Base-by-base conservation (phyloP, 495 filamentous ascomycete species). In the Tuber umbilicatum region DNA sequence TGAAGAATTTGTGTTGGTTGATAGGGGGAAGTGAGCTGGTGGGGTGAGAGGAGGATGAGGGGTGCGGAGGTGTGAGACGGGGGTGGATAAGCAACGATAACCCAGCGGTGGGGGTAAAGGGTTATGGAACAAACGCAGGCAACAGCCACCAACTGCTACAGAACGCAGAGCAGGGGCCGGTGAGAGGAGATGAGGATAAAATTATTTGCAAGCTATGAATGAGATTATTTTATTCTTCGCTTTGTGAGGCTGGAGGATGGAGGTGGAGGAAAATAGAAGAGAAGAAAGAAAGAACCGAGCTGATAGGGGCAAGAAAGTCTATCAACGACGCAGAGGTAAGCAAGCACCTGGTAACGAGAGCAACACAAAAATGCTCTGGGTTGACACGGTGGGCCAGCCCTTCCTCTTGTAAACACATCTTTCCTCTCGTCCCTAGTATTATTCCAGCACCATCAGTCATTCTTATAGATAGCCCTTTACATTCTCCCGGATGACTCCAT, bases 61-160 rank as follows among this genome's bases (percentile, higher is more conserved):
- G 77, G 77, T 78, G 76, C 35, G 68, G 60, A 70, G 73, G 68
- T 40, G 39, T 31, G 39, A 72, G 75, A 60, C 75, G 77, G 72
- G 70, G 75, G 69, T 60, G 76, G 73, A 74, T 76, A 78, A 78
- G 77, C 73, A 79, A 73, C 76, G 77, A 79, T 79, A 79, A 78
- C 75, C 73, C 38, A 76, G 70, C 69, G 41, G 35, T 71, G 78
- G 77, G 75, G 77, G 77, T 35, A 64, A 35, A 64, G 55, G 14
- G 55, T 64, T 64, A 35, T 64, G 27, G 27, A 16, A 35, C 12
- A 35, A 64, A 64, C 14, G 16, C 55, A 64, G 55, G 35, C 35
- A 64, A 64, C 27, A 17, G n/a, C 55, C 14, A 35, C 55, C 55
- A 17, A 35, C 55, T 35, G 55, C 31, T 64, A 35, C 55, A 64